Percentiles rank a stretch among this genome's conserved stretches.
phyloP scores from a whole-genome alignment of 2,329 filamentous ascomycete species.

The Sclerotinia subarctica region DNA sequence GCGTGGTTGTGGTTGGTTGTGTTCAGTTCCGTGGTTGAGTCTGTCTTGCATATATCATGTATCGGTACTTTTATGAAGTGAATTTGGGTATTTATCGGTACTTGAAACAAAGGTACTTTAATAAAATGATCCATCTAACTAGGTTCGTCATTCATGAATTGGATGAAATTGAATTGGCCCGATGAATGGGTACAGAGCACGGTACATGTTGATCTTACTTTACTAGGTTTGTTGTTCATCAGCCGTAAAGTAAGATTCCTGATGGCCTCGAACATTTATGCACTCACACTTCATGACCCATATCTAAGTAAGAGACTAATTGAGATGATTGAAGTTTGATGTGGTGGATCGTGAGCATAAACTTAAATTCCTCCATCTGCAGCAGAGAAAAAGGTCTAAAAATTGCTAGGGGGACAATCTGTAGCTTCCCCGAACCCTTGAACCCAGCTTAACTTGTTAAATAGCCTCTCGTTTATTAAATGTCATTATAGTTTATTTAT shows the following conservation, averaged over 20 bases:
- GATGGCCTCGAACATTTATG: background rate
- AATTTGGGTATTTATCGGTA: background rate
- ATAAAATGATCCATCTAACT: background rate
- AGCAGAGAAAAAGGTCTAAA: background rate
- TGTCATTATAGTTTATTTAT: conserved; percentile 3
- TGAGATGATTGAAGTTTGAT: background rate
- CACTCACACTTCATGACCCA: background rate
- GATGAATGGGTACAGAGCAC: too few relatives aligned
- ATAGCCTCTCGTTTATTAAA: conserved; percentile 4
- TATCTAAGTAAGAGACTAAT: background rate
- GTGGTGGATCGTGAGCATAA: background rate
- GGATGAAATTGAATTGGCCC: too few relatives aligned
- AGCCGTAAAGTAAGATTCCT: background rate
- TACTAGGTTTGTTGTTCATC: too few relatives aligned
- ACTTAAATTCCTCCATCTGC: background rate
- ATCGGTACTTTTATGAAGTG: background rate
- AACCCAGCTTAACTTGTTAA: background rate
- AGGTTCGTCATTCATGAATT: too few relatives aligned
- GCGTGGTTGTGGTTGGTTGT: background rate
- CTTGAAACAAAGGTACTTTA: background rate
- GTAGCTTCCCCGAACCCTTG: conserved; percentile 9
- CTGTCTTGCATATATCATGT: background rate
- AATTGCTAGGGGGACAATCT: conserved; percentile 6
- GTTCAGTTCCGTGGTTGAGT: background rate
- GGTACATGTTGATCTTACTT: too few relatives aligned